phyloP scores from a whole-genome alignment of 345 rosid genomes.

The Triadica sebifera region DNA sequence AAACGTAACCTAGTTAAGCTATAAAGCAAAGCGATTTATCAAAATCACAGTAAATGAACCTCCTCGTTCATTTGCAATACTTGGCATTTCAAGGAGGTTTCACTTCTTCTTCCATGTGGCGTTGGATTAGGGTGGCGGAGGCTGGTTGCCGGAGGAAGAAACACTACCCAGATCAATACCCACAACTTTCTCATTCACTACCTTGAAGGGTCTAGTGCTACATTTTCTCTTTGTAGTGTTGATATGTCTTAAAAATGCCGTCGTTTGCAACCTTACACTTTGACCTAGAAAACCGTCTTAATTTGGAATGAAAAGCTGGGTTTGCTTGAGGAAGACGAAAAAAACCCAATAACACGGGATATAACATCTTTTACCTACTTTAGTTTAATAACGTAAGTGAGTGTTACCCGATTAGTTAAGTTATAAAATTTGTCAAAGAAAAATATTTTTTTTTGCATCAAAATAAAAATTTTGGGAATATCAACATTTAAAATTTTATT shows the following conservation, averaged over 20 bases:
- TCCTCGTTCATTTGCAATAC: constrained; percentile 27
- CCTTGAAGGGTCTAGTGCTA: constrained; percentile 55
- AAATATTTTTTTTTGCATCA: too few species aligned
- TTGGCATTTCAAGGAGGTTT: constrained; percentile 96
- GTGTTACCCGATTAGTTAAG: too few species aligned
- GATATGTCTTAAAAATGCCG: constrained; percentile 44
- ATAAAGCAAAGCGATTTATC: too few species aligned
- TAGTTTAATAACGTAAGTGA: too few species aligned
- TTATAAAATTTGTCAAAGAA: too few species aligned
- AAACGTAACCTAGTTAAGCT: not conserved
- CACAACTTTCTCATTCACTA: constrained; percentile 81
- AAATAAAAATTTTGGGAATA: too few species aligned
- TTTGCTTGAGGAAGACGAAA: constrained; percentile 29
- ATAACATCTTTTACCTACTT: too few species aligned
- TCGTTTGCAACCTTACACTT: constrained; percentile 23
- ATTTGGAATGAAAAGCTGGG: constrained; percentile 21
- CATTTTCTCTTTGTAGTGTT: constrained; percentile 34
- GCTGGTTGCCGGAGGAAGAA: constrained; percentile 67
- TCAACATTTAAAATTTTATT: too few species aligned
- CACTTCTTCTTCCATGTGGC: constrained; percentile 69
- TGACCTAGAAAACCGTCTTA: constrained; percentile 60
- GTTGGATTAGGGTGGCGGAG: constrained; percentile 46
- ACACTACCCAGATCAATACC: constrained; percentile 96
- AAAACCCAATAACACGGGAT: constrained; percentile 49
- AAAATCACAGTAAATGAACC: not conserved